phyloP scores from a whole-genome alignment of 768 basidiomycete species.

The Paxillus ammoniavirescens region DNA sequence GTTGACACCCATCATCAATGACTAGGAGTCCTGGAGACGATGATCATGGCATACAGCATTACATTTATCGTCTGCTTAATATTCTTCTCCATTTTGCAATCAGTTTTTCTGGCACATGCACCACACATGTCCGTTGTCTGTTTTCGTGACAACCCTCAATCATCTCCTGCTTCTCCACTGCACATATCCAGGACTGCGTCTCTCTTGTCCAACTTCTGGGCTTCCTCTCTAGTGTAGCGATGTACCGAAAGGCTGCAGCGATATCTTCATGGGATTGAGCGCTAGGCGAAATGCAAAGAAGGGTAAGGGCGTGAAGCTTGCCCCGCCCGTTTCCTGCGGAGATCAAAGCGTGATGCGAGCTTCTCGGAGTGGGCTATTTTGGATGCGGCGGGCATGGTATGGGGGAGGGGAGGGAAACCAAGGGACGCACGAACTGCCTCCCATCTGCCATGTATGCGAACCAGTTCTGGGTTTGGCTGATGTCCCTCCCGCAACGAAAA shows the following conservation, averaged over 20 bases:
- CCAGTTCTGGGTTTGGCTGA: neutral
- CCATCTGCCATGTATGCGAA: slow-evolving; percentile 33
- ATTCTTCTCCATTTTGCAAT: neutral
- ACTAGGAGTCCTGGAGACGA: neutral
- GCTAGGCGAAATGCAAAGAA: slow-evolving; percentile 22
- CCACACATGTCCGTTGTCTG: neutral
- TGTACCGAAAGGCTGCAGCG: neutral
- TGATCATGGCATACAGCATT: too few relatives aligned
- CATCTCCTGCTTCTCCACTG: neutral
- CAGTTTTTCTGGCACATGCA: slow-evolving; percentile 10
- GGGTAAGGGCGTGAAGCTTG: slow-evolving; percentile 10
- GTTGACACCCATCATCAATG: neutral
- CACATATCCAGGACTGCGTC: neutral
- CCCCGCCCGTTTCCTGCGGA: slow-evolving; percentile 14
- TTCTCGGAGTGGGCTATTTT: neutral
- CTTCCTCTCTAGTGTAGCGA: slow-evolving; percentile 3
- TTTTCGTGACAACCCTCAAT: neutral
- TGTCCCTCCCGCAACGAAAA: neutral
- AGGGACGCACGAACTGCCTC: slow-evolving; percentile 29
- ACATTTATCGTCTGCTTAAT: slow-evolving; percentile 15
- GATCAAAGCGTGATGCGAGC: slow-evolving; percentile 24
- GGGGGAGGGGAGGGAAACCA: slow-evolving; percentile 26
- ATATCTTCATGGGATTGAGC: slow-evolving; percentile 6
- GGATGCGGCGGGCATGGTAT: neutral
- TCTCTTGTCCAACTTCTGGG: neutral